A percentile compares a stretch with the other conserved stretches of the same genome.
These are phyloP conservation scores for Colletotrichum sp. DNA, from an alignment of 2,329 filamentous ascomycete genomes.

Conservation along the genomic window DNA sequence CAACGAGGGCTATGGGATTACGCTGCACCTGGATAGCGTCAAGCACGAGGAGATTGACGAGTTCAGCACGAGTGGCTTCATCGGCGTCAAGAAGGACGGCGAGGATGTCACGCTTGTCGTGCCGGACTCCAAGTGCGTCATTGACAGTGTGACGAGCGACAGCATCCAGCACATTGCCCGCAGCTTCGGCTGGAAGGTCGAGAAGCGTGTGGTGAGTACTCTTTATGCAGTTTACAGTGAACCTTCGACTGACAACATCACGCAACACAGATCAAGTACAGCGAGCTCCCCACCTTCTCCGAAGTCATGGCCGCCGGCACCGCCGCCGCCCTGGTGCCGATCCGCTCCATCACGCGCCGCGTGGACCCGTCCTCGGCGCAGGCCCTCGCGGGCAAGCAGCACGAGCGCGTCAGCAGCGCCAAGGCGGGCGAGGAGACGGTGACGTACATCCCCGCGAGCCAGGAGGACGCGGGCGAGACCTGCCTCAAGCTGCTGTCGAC, in stretches of 20 bases:
- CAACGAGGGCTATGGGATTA: slow-evolving; percentile 87
- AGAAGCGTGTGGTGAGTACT: slow-evolving; percentile 68
- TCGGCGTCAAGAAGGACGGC: slow-evolving; percentile 70
- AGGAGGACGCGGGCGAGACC: slow-evolving; percentile 75
- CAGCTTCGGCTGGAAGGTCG: slow-evolving; percentile 83
- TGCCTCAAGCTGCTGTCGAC: slow-evolving; percentile 75
- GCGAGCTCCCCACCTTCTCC: slow-evolving; percentile 56
- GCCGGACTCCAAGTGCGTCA: slow-evolving; percentile 87
- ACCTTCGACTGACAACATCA: not conserved
- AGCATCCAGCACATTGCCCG: slow-evolving; percentile 78
- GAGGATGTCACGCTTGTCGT: slow-evolving; percentile 75
- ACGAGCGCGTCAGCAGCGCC: slow-evolving; percentile 42
- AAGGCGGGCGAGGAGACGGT: slow-evolving; percentile 52
- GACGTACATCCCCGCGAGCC: slow-evolving; percentile 57
- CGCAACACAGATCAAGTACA: slow-evolving; percentile 63
- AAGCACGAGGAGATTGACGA: slow-evolving; percentile 88
- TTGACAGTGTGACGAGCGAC: slow-evolving; percentile 84
- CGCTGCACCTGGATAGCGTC: slow-evolving; percentile 87
- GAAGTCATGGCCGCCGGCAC: slow-evolving; percentile 94
- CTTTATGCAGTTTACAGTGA: not conserved
- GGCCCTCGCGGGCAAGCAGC: slow-evolving; percentile 40
- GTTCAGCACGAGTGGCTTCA: slow-evolving; percentile 94
- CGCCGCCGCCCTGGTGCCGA: slow-evolving; percentile 88
- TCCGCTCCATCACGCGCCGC: slow-evolving; percentile 84
- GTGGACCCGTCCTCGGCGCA: slow-evolving; percentile 40